Evolutionary conservation across 805 yeast genomes (phyloP), one percentile per base, ranked within the genome.

Genomic region (Teunomyces stri): DNA sequence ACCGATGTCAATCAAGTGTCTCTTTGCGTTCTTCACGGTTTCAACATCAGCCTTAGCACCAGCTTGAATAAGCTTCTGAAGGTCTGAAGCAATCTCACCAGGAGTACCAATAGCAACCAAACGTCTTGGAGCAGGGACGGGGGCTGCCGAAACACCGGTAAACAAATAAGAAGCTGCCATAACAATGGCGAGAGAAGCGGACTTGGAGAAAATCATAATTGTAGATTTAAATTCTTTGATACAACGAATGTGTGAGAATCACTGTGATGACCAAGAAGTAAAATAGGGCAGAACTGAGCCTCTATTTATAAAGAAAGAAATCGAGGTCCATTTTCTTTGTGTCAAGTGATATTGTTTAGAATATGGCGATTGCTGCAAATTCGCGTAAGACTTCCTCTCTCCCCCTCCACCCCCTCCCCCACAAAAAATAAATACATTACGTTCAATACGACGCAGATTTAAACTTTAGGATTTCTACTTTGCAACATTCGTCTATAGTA

Each of bases 101-200:
- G 43, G 49, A 39, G 42, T 48, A 21, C 43, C 50, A 18, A 46
- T 50, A 31, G 46, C 49, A 30, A 48, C 13, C 16, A 47, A 45
- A 48, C 54, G 51, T 46, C 51, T 51, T 12, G 28, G 39, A 39
- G 18, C 38, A 22, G 22, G 43, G 12, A 20, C 51, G 9, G 35
- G 38, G 21, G 37, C 42, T 12, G 18, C 50, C 36, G 42, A 45
- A 11, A 40, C 58, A 31, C 50, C 48, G 25, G 43, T 43, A 34
- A 54, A 48, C 43, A 54, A 42, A 27, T 44, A 34, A 29, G 57
- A 43, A 13, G 59, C 48, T 22, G 59, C 54, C 42, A 53, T 45
- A 20, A 61, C 60, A 41, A 58, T 51, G 36, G 59, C 35, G 28
- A 59, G 34, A 18, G 55, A 52, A 40, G 56, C 46, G 42, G 60